Evolutionary conservation across 805 yeast species (phyloP).

Genomic region (Kregervanrija delftensis): DNA sequence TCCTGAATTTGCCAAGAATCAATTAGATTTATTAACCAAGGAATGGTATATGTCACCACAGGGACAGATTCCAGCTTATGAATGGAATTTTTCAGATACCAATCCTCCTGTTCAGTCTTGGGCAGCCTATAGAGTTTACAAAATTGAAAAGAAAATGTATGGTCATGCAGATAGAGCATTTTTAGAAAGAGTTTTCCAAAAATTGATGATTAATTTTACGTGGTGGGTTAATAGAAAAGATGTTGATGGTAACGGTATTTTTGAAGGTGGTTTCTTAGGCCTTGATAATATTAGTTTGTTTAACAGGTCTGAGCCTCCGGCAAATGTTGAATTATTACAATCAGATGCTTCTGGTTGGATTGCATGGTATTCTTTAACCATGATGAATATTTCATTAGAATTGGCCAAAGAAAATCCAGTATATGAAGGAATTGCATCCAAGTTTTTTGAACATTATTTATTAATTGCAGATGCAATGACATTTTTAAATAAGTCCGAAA

Average conservation of each 20-base stretch:
- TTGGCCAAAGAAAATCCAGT: constrained; percentile 78
- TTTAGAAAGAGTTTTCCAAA: constrained; percentile 89
- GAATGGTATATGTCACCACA: constrained; percentile 98
- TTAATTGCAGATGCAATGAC: constrained; percentile 93
- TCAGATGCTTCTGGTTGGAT: constrained; percentile 98
- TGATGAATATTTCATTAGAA: constrained; percentile 89
- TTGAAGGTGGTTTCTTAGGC: constrained; percentile 92
- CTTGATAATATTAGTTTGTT: constrained; percentile 89
- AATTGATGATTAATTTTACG: constrained; percentile 79
- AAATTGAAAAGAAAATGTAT: constrained; percentile 78
- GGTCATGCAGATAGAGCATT: constrained; percentile 77
- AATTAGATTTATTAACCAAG: constrained; percentile 75
- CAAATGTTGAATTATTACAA: constrained; percentile 85
- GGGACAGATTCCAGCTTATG: constrained; percentile 96
- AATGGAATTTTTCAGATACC: constrained; percentile 94
- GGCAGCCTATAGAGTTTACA: constrained; percentile 84
- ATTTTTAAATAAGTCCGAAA: constrained; percentile 37
- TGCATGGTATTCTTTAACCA: constrained; percentile 86
- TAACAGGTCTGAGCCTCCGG: constrained; percentile 91
- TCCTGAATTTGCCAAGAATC: constrained; percentile 85
- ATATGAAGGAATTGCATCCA: constrained; percentile 89
- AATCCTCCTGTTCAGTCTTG: constrained; percentile 97
- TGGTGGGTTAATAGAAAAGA: constrained; percentile 98
- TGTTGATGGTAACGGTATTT: constrained; percentile 76
- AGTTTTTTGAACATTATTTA: constrained; percentile 88